These are phyloP conservation scores for Hyphodiscus sp. DNA, from an alignment of 2,329 filamentous ascomycete genomes.

Conservation along the genomic window DNA sequence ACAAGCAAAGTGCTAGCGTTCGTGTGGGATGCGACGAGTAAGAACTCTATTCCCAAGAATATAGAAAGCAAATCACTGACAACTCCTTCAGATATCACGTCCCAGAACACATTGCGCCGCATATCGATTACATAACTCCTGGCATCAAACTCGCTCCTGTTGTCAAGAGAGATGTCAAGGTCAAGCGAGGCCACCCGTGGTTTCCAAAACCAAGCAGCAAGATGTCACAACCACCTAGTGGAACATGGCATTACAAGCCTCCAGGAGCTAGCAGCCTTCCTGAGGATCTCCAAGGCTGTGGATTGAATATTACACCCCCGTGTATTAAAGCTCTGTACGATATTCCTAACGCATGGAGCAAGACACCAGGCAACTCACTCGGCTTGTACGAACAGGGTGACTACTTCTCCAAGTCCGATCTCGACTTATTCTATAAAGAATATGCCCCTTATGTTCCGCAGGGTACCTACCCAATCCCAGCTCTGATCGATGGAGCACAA, in stretches of 20 bases:
- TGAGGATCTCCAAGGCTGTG: slow-evolving; percentile 10
- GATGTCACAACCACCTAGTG: background rate
- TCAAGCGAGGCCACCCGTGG: slow-evolving; percentile 1
- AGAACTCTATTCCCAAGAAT: background rate
- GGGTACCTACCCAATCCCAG: slow-evolving; percentile 13
- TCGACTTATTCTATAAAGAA: slow-evolving; percentile 10
- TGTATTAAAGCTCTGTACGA: slow-evolving; percentile 29
- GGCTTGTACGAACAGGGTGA: slow-evolving; percentile 14
- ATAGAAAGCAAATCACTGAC: background rate
- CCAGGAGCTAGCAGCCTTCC: slow-evolving; percentile 2
- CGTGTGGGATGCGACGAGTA: slow-evolving; percentile 32
- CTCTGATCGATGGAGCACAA: slow-evolving; percentile 18
- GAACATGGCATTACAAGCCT: slow-evolving; percentile 1
- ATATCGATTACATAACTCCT: slow-evolving; percentile 43
- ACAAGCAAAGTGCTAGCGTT: slow-evolving; percentile 19
- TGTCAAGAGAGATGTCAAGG: slow-evolving; percentile 13
- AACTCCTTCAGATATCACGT: slow-evolving; percentile 31
- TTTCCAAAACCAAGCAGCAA: background rate
- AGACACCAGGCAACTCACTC: slow-evolving; percentile 5
- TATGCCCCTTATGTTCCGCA: slow-evolving; percentile 14
- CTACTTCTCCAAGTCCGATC: slow-evolving; percentile 14
- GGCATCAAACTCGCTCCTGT: slow-evolving; percentile 31
- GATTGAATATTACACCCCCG: slow-evolving; percentile 13
- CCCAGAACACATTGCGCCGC: slow-evolving; percentile 34
- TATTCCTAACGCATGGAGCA: slow-evolving; percentile 20